Evolutionary conservation across 192 early-diverging fungal species (phyloP).

Genomic region (Phycomyces blakesleeanus): DNA sequence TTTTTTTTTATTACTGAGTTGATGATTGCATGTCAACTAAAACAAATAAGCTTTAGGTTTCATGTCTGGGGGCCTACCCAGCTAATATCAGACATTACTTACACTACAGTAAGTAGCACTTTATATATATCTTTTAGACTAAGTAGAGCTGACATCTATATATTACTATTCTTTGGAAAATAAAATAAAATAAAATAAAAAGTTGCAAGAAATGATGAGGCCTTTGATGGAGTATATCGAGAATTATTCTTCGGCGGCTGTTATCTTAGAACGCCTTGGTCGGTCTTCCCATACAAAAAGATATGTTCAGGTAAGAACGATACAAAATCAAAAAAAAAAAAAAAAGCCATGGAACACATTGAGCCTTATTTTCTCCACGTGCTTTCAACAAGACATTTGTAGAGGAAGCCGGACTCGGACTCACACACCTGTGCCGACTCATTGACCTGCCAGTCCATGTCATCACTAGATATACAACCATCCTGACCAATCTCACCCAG

Average conservation of each 20-base stretch:
- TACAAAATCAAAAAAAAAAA: neutral
- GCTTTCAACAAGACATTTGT: neutral
- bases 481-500: neutral
- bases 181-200: neutral
- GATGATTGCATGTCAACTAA: too few species aligned
- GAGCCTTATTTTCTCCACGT: too few species aligned
- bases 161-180: too few species aligned
- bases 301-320: neutral
- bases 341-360: too few species aligned
- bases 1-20: too few species aligned
- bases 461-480: neutral
- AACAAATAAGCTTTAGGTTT: neutral
- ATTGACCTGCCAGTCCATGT: slow-evolving; percentile 4
- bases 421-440: neutral
- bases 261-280: neutral
- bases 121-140: neutral
- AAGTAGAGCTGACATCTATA: too few species aligned
- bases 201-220: neutral
- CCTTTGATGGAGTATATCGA: neutral
- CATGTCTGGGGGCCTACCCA: slow-evolving; percentile 10
- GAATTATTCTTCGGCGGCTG: neutral
- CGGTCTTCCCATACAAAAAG: neutral
- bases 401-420: slow-evolving; percentile 6
- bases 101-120: neutral
- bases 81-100: slow-evolving; percentile 1